These are phyloP conservation scores for Pharus latifolius DNA, from an alignment of 176 grass and related monocot species.

Conservation along the genomic window DNA sequence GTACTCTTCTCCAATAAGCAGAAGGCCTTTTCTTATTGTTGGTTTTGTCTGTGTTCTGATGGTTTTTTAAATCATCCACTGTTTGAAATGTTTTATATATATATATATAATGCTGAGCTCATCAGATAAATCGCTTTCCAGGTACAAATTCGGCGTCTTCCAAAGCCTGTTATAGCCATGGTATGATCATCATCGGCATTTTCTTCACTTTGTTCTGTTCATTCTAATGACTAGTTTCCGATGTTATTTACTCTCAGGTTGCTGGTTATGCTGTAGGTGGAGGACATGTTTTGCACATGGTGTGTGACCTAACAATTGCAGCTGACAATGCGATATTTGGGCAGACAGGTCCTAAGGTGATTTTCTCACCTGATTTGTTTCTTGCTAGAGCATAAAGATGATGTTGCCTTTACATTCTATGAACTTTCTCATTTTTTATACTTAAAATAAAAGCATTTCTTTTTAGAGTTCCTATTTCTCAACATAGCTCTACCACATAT, in stretches of 20 bases:
- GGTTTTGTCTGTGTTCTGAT: background rate
- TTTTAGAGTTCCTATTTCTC: background rate
- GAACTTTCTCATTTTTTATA: too few relatives aligned
- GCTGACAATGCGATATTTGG: conserved; percentile 90
- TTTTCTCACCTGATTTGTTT: background rate
- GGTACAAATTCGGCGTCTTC: conserved; percentile 86
- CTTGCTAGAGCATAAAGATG: too few relatives aligned
- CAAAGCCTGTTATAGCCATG: conserved; percentile 92
- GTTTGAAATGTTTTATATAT: background rate
- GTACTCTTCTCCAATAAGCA: background rate
- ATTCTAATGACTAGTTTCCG: background rate
- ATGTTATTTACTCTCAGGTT: conserved; percentile 39
- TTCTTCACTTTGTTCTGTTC: background rate
- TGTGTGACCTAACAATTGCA: conserved; percentile 83
- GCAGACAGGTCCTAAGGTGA: conserved; percentile 84
- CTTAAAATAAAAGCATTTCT: background rate
- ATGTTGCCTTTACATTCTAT: too few relatives aligned
- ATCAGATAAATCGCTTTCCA: conserved; percentile 14
- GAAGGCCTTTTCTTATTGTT: background rate
- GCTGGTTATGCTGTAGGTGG: conserved; percentile 88
- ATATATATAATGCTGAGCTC: background rate
- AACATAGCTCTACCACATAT: background rate
- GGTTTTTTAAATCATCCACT: background rate
- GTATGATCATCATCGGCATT: conserved; percentile 18
- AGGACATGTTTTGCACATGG: conserved; percentile 89